Conservation (phyloP, 768 basidiomycete species). For the Phaffia australis region DNA sequence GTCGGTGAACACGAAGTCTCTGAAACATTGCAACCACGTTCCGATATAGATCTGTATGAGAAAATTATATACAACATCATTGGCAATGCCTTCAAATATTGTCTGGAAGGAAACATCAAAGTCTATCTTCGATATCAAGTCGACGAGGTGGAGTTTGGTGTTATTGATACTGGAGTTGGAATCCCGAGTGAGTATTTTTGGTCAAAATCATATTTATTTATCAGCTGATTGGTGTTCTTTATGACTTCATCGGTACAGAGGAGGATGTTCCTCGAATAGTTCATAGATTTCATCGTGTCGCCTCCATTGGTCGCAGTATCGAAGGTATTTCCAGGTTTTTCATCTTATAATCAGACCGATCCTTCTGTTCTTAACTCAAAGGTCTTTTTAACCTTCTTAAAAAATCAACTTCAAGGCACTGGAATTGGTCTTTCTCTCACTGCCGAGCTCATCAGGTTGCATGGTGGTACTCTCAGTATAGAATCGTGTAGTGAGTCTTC, state of each 20-base stretch:
- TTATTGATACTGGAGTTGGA: conserved; percentile 41
- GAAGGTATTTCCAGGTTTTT: conserved; percentile 33
- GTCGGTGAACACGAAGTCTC: conserved; percentile 33
- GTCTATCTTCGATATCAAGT: conserved; percentile 34
- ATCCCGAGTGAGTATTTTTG: conserved; percentile 31
- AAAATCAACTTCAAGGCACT: conserved; percentile 26
- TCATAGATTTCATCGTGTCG: conserved; percentile 39
- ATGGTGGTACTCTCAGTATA: conserved; percentile 38
- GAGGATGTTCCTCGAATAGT: conserved; percentile 34
- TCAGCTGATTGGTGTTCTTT: no score
- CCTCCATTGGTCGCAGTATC: conserved; percentile 36
- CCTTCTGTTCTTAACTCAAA: no score
- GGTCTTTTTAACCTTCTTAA: no score
- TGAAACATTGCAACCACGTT: background rate
- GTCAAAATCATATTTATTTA: no score
- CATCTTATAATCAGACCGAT: no score
- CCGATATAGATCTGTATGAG: no score
- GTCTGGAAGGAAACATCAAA: conserved; percentile 36
- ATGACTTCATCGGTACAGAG: background rate
- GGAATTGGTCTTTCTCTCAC: conserved; percentile 39
- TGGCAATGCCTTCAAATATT: conserved; percentile 33
- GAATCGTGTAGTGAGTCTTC: conserved; percentile 26
- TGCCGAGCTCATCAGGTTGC: conserved; percentile 38
- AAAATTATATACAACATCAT: conserved; percentile 21
- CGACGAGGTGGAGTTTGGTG: conserved; percentile 34